Evolutionary conservation across 2,329 filamentous ascomycete genomes (phyloP).

Genomic region (Trichoderma cornu-damae): DNA sequence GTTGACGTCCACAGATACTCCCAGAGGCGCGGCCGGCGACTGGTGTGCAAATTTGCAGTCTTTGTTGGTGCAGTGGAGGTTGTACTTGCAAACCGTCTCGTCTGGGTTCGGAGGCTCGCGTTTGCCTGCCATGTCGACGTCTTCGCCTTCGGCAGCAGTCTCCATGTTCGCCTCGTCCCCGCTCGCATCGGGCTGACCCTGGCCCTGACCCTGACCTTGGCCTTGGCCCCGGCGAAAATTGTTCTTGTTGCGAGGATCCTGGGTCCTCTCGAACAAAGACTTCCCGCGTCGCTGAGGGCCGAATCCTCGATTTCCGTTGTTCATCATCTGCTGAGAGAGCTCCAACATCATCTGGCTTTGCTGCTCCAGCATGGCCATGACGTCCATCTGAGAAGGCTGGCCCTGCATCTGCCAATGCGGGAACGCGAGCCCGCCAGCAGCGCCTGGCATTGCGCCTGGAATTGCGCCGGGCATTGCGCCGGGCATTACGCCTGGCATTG

Average conservation of each 20-base stretch:
- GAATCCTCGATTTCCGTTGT: conserved; percentile 44
- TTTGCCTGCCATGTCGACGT: conserved; percentile 58
- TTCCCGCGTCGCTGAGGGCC: conserved; percentile 41
- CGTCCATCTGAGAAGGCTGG: conserved; percentile 49
- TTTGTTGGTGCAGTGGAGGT: conserved; percentile 78
- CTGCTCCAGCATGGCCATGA: conserved; percentile 77
- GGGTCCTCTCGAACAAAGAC: conserved; percentile 72
- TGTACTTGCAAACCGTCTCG: conserved; percentile 79
- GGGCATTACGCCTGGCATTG: conserved; percentile 10
- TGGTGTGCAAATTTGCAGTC: conserved; percentile 94
- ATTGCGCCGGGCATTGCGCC: no score
- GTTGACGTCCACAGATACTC: conserved; percentile 68
- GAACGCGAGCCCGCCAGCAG: conserved; percentile 11
- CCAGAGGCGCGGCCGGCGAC: conserved; percentile 79
- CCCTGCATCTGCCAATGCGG: conserved; percentile 36
- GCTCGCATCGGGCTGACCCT: conserved; percentile 30
- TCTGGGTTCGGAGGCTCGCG: conserved; percentile 54
- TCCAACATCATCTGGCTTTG: conserved; percentile 83
- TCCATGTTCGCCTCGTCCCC: conserved; percentile 36
- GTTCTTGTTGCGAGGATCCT: conserved; percentile 45
- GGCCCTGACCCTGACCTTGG: conserved; percentile 30
- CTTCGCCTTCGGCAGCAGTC: conserved; percentile 44
- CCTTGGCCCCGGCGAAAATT: conserved; percentile 49
- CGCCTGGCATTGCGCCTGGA: conserved; percentile 10
- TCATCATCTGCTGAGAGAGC: conserved; percentile 59